Conservation (phyloP, 192 early-diverging fungal genomes). For the Backusella macrospora region DNA sequence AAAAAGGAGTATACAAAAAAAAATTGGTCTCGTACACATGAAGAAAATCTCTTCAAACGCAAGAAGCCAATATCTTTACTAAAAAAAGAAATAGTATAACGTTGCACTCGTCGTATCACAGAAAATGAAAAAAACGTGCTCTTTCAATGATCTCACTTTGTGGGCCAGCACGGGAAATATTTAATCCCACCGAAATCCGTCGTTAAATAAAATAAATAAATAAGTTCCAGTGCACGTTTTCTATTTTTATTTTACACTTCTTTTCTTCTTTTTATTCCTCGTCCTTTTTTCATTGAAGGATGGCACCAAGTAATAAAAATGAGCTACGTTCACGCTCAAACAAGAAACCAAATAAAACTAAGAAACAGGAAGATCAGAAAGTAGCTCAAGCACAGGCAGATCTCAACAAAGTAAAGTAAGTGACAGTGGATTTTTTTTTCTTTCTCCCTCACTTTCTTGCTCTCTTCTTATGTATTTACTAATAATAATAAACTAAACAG, state of each 20-base stretch:
- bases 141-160: too few relatives aligned
- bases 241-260: too few relatives aligned
- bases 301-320: not conserved
- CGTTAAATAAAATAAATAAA: conserved; percentile 3
- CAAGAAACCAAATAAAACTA: not conserved
- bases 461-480: not conserved
- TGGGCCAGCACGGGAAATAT: not conserved
- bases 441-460: not conserved
- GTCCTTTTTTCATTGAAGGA: not conserved
- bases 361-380: not conserved
- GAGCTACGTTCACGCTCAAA: conserved; percentile 12
- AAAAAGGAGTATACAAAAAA: too few relatives aligned
- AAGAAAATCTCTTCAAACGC: too few relatives aligned
- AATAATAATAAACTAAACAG: not conserved
- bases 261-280: not conserved
- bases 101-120: too few relatives aligned
- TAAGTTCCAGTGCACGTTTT: conserved; percentile 4
- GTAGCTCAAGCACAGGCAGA: not conserved
- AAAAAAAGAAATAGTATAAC: too few relatives aligned
- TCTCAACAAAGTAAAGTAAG: conserved; percentile 10
- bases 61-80: too few relatives aligned
- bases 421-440: not conserved
- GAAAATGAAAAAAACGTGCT: too few relatives aligned
- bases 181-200: not conserved
- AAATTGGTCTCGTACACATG: too few relatives aligned